Conservation (phyloP, 1,284 basidiomycete species). For the Somion occarium region DNA sequence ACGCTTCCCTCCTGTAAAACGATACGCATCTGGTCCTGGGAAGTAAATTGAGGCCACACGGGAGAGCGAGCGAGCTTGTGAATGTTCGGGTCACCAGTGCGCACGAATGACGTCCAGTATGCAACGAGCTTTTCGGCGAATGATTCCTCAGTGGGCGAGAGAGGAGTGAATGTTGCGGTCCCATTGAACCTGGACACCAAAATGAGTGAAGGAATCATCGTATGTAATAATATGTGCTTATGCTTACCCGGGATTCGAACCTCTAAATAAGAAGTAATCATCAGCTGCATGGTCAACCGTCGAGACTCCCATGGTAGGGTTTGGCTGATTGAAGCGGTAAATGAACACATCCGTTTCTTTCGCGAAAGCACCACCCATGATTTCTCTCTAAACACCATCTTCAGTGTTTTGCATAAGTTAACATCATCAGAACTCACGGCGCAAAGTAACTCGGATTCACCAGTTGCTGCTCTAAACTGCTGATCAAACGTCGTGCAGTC, state of each 20-base stretch:
- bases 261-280: conserved; percentile 61
- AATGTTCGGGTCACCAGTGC: conserved; percentile 44
- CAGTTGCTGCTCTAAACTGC: conserved; percentile 39
- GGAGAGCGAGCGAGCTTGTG: conserved; percentile 45
- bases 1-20: conserved; percentile 39
- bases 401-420: not conserved
- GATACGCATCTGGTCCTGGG: conserved; percentile 29
- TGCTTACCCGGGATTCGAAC: conserved; percentile 50
- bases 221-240: not conserved
- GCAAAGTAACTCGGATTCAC: conserved; percentile 44
- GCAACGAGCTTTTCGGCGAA: conserved; percentile 53
- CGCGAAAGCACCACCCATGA: conserved; percentile 39
- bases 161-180: conserved; percentile 33
- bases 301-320: conserved; percentile 33
- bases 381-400: conserved; percentile 20
- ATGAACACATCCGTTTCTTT: conserved; percentile 19
- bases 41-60: conserved; percentile 34
- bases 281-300: conserved; percentile 47
- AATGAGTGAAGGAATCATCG: not conserved
- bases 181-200: conserved; percentile 37
- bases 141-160: conserved; percentile 36
- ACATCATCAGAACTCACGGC: conserved; percentile 34
- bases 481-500: conserved; percentile 26
- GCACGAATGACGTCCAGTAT: conserved; percentile 58
- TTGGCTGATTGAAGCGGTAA: conserved; percentile 55